These are phyloP conservation scores for Russula abietina DNA, from an alignment of 768 basidiomycete genomes.

Conservation along the genomic window DNA sequence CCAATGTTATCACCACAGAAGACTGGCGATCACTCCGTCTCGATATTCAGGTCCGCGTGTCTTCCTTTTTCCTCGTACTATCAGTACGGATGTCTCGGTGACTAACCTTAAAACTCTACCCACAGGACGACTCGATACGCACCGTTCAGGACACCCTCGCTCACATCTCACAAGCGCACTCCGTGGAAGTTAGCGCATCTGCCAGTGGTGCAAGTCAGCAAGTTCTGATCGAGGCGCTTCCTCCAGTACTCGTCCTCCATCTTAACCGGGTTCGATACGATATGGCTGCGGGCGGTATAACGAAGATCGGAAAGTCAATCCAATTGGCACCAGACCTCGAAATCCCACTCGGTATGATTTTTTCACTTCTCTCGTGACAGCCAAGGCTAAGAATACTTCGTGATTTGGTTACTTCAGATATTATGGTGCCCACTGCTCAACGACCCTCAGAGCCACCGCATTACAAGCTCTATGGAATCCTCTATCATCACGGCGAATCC, in stretches of 20 bases:
- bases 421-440: conserved; percentile 27
- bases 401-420: neutral
- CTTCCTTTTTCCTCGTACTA: neutral
- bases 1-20: conserved; percentile 75
- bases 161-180: conserved; percentile 71
- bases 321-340: conserved; percentile 72
- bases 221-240: conserved; percentile 73
- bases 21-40: conserved; percentile 86
- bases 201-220: conserved; percentile 64
- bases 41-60: conserved; percentile 62
- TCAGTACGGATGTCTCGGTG: neutral
- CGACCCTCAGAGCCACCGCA: conserved; percentile 48
- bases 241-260: conserved; percentile 80
- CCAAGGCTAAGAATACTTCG: neutral
- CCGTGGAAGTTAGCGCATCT: conserved; percentile 56
- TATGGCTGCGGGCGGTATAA: conserved; percentile 61
- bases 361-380: no score
- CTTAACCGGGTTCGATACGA: conserved; percentile 87
- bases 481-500: conserved; percentile 90
- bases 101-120: neutral
- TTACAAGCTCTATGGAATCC: conserved; percentile 81
- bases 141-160: conserved; percentile 79
- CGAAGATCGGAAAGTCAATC: conserved; percentile 81
- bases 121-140: conserved; percentile 62
- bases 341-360: conserved; percentile 54